These are phyloP conservation scores for Xerocomellus intermedius DNA, from an alignment of 768 basidiomycete genomes.

Conservation along the genomic window DNA sequence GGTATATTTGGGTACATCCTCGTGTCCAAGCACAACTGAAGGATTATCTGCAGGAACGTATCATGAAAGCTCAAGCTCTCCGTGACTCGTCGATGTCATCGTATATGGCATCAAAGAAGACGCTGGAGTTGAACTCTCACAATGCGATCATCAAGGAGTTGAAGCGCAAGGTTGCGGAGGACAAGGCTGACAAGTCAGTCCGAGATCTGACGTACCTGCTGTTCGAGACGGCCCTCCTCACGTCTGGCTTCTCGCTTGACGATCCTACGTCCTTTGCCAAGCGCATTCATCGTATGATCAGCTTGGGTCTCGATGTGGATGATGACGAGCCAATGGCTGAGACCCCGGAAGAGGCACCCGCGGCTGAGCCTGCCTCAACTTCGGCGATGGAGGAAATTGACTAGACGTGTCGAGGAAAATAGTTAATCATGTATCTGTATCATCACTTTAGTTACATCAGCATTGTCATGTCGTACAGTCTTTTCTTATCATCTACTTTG, in stretches of 20 bases:
- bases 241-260: conserved; percentile 93
- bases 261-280: conserved; percentile 93
- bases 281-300: conserved; percentile 97
- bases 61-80: conserved; percentile 99
- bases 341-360: conserved; percentile 45
- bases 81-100: conserved; percentile 97
- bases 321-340: conserved; percentile 53
- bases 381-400: conserved; percentile 99
- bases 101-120: conserved; percentile 99
- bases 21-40: background rate
- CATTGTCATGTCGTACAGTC: conserved; percentile 20
- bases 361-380: conserved; percentile 60
- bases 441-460: conserved; percentile 24
- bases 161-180: conserved; percentile 91
- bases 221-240: conserved; percentile 95
- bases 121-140: conserved; percentile 89
- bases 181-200: conserved; percentile 98
- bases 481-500: conserved; percentile 21
- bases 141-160: conserved; percentile 96
- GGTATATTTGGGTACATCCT: conserved; percentile 43
- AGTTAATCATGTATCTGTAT: conserved; percentile 26
- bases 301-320: conserved; percentile 84
- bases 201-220: conserved; percentile 93
- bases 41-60: conserved; percentile 62
- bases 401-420: conserved; percentile 37